phyloP scores from a whole-genome alignment of 495 filamentous ascomycete species.

The Podospora anserina region DNA sequence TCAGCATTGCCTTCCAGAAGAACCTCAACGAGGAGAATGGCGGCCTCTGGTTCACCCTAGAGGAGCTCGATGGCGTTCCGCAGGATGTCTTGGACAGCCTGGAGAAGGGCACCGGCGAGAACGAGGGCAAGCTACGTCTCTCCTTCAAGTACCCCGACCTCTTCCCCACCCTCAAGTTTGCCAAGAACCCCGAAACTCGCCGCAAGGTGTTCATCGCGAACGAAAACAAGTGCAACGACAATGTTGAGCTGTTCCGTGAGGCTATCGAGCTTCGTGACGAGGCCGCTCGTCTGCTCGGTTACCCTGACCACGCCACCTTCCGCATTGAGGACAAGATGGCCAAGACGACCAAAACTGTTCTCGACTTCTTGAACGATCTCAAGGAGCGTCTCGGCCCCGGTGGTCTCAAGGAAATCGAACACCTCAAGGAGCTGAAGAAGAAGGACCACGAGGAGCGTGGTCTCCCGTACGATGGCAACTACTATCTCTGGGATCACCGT shows the following conservation, averaged over 20 bases:
- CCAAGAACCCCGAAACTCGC: constrained; percentile 52
- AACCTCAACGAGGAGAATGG: constrained; percentile 61
- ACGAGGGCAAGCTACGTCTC: constrained; percentile 56
- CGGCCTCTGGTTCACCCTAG: constrained; percentile 56
- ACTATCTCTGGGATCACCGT: constrained; percentile 84
- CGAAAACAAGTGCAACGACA: constrained; percentile 73
- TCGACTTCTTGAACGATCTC: constrained; percentile 80
- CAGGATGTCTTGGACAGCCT: constrained; percentile 55
- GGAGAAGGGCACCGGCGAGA: constrained; percentile 69
- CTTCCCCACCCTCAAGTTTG: constrained; percentile 59
- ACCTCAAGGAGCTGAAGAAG: constrained; percentile 76
- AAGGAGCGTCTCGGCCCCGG: constrained; percentile 69
- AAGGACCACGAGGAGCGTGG: constrained; percentile 60
- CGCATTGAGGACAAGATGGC: constrained; percentile 97
- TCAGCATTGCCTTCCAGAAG: constrained; percentile 57
- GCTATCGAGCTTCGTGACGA: constrained; percentile 87
- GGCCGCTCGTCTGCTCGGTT: constrained; percentile 84
- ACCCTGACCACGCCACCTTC: constrained; percentile 89
- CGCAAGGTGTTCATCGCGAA: constrained; percentile 56
- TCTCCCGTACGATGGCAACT: constrained; percentile 62
- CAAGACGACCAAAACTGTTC: constrained; percentile 81
- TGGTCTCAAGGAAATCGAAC: constrained; percentile 70
- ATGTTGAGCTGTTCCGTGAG: constrained; percentile 81
- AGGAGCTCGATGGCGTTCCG: constrained; percentile 59
- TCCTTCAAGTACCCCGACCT: constrained; percentile 63